Percentiles rank a stretch among this genome's conserved stretches.
phyloP scores from a whole-genome alignment of 2,329 filamentous ascomycete species.

The Colletotrichum lini region DNA sequence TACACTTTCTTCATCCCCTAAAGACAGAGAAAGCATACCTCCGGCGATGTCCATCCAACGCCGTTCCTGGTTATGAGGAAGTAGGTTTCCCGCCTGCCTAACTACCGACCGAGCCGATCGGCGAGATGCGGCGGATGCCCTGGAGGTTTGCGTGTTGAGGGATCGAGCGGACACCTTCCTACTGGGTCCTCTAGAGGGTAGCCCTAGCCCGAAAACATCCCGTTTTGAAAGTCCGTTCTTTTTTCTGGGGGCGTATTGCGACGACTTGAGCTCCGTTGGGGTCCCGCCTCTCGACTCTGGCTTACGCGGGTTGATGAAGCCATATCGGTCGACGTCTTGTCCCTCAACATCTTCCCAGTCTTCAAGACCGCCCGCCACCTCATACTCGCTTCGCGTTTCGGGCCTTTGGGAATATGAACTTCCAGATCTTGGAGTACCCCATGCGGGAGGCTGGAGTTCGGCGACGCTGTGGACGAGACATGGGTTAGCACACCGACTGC shows the following conservation, averaged over 20 bases:
- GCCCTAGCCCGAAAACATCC: conserved; percentile 54
- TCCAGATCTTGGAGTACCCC: conserved; percentile 58
- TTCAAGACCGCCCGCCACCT: conserved; percentile 72
- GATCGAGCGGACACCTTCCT: conserved; percentile 72
- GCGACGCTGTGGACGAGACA: conserved; percentile 45
- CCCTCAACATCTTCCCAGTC: conserved; percentile 77
- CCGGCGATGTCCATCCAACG: conserved; percentile 75
- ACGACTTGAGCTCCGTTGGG: conserved; percentile 58
- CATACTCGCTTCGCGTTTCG: conserved; percentile 60
- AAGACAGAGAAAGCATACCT: conserved; percentile 75
- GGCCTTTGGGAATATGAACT: conserved; percentile 61
- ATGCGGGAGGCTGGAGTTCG: conserved; percentile 51
- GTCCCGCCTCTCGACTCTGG: conserved; percentile 58
- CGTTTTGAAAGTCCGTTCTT: conserved; percentile 62
- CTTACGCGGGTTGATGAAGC: conserved; percentile 71
- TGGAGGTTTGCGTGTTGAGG: conserved; percentile 70
- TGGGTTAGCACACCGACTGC: conserved; percentile 50
- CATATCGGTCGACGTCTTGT: conserved; percentile 76
- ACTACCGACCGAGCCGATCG: conserved; percentile 69
- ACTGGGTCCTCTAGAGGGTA: conserved; percentile 58
- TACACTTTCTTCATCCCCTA: conserved; percentile 70
- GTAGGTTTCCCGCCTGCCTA: conserved; percentile 70
- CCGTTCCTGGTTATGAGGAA: conserved; percentile 73
- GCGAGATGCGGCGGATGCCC: conserved; percentile 64
- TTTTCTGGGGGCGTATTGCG: conserved; percentile 61